phyloP scores from a whole-genome alignment of 1,139 yeast genomes.

The Blastobotrys malaysiensis region DNA sequence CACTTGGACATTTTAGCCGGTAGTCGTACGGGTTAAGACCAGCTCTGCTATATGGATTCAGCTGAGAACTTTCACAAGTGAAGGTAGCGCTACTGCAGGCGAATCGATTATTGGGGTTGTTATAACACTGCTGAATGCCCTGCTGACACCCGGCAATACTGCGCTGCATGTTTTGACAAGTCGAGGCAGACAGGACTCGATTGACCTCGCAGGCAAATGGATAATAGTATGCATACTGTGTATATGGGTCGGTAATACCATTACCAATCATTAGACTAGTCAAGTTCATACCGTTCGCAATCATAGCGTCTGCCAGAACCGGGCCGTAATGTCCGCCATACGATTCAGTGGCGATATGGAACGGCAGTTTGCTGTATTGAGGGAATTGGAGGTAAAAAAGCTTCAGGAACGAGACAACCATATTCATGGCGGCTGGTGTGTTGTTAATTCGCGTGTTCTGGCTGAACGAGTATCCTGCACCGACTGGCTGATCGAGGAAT shows the following conservation, averaged over 20 bases:
- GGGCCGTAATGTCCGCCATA: conserved; percentile 98
- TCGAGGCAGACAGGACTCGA: conserved; percentile 59
- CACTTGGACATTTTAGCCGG: conserved; percentile 72
- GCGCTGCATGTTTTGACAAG: conserved; percentile 71
- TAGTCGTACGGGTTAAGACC: conserved; percentile 93
- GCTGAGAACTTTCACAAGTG: conserved; percentile 81
- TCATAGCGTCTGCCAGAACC: conserved; percentile 79
- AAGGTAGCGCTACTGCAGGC: conserved; percentile 89
- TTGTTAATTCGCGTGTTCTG: conserved; percentile 8
- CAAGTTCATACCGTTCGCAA: conserved; percentile 76
- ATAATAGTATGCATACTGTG: conserved; percentile 62
- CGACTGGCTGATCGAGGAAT: conserved; percentile 92
- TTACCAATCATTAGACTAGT: conserved; percentile 73
- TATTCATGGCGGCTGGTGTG: conserved; percentile 78
- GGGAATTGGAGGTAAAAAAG: conserved; percentile 91
- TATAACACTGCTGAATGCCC: conserved; percentile 76
- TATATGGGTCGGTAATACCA: conserved; percentile 72
- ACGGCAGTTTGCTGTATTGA: conserved; percentile 60
- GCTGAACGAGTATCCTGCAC: conserved; percentile 79
- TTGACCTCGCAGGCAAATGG: conserved; percentile 77
- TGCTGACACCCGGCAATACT: conserved; percentile 73
- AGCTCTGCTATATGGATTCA: conserved; percentile 83
- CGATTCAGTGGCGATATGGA: conserved; percentile 97
- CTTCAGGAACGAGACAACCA: conserved; percentile 85
- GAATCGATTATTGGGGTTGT: conserved; percentile 61